Conservation (phyloP, 2,329 filamentous ascomycete species). For the Gyromitra esculenta region DNA sequence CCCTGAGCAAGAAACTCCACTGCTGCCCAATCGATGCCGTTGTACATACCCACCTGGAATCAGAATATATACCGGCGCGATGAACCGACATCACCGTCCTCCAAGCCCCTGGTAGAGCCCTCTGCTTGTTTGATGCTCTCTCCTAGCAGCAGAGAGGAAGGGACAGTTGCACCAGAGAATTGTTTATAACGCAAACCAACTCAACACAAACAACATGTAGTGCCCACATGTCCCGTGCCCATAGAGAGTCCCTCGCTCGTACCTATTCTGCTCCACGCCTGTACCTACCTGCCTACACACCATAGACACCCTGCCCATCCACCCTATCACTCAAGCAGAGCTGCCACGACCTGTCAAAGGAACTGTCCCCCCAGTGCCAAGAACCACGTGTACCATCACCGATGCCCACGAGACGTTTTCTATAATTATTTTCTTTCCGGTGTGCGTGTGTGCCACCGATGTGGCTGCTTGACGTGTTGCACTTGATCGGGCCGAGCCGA, state of each 20-base stretch:
- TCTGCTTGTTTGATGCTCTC: not conserved
- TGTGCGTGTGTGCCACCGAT: slow-evolving; percentile 1
- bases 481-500: slow-evolving; percentile 38
- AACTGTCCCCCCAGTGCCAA: slow-evolving; percentile 28
- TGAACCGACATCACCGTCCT: slow-evolving; percentile 4
- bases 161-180: slow-evolving; percentile 2
- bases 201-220: not conserved
- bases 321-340: not conserved
- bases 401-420: slow-evolving; percentile 2
- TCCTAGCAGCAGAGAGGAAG: not conserved
- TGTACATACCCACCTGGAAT: not conserved
- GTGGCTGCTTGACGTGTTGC: slow-evolving; percentile 24
- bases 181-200: slow-evolving; percentile 21
- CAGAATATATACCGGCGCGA: slow-evolving; percentile 4
- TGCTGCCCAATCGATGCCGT: not conserved
- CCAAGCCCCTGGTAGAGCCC: not conserved
- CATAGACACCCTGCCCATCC: not conserved
- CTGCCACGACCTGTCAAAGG: slow-evolving; percentile 7
- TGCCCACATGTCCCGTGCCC: not conserved
- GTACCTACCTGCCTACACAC: not conserved
- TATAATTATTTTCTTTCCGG: not conserved
- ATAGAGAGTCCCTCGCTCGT: not conserved
- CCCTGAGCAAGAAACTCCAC: slow-evolving; percentile 3
- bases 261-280: not conserved
- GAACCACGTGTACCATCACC: slow-evolving; percentile 45